These are phyloP conservation scores for Marasmius tenuissimus DNA, from an alignment of 1,284 basidiomycete genomes.

Conservation along the genomic window DNA sequence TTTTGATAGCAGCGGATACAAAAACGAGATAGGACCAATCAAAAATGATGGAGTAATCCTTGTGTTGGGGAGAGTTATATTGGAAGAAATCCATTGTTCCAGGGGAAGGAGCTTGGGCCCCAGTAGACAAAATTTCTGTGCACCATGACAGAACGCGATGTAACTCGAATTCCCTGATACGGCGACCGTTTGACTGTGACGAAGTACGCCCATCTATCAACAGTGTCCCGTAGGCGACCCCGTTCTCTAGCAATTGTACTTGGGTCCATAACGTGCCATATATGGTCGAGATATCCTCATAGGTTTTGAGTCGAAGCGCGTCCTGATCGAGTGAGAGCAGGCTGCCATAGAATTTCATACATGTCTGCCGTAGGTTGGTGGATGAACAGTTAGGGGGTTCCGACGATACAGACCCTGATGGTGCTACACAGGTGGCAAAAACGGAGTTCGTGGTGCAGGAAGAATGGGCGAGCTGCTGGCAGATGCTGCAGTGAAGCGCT, in stretches of 20 bases:
- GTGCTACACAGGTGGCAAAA: slow-evolving; percentile 35
- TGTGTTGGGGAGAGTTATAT: slow-evolving; percentile 38
- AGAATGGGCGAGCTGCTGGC: slow-evolving; percentile 62
- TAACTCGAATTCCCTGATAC: slow-evolving; percentile 57
- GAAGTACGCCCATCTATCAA: slow-evolving; percentile 37
- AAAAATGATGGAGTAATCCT: slow-evolving; percentile 57
- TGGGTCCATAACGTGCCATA: slow-evolving; percentile 64
- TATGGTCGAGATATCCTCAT: slow-evolving; percentile 70
- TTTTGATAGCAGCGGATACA: slow-evolving; percentile 55
- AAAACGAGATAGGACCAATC: slow-evolving; percentile 66
- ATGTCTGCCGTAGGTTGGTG: slow-evolving; percentile 50
- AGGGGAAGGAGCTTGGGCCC: slow-evolving; percentile 38
- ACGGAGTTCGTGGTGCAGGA: slow-evolving; percentile 40
- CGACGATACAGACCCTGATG: slow-evolving; percentile 40
- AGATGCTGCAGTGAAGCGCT: slow-evolving; percentile 62
- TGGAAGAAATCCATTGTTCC: slow-evolving; percentile 53
- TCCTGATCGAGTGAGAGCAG: slow-evolving; percentile 43
- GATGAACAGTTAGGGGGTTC: slow-evolving; percentile 47
- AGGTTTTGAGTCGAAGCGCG: slow-evolving; percentile 45
- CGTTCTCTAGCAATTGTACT: slow-evolving; percentile 63
- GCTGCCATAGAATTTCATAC: slow-evolving; percentile 49
- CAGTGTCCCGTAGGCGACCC: slow-evolving; percentile 62
- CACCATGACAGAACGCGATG: slow-evolving; percentile 53
- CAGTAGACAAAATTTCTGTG: slow-evolving; percentile 47
- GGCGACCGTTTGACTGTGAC: slow-evolving; percentile 27